phyloP scores from a whole-genome alignment of 2,329 filamentous ascomycete genomes.

The Aspergillus niger region DNA sequence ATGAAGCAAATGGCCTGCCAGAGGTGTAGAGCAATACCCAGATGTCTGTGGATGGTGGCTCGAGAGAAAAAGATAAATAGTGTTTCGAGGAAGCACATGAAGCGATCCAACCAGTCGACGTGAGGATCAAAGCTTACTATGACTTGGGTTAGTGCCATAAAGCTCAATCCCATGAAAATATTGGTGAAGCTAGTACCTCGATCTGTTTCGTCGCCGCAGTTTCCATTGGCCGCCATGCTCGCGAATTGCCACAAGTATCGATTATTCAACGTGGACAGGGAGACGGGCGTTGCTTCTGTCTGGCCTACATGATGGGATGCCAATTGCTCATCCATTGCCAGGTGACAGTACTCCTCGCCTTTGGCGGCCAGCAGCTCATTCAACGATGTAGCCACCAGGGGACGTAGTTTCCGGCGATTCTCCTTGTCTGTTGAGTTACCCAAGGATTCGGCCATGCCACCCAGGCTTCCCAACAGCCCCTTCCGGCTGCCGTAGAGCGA shows the following conservation, averaged over 20 bases:
- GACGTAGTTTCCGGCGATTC: background rate
- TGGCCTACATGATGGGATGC: background rate
- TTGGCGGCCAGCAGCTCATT: background rate
- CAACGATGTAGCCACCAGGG: background rate
- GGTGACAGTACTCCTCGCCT: background rate
- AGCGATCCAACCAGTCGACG: background rate
- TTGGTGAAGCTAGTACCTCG: background rate
- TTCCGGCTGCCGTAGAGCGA: background rate
- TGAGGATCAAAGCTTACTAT: background rate
- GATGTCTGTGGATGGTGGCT: background rate
- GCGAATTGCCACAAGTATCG: background rate
- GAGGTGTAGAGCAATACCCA: no score
- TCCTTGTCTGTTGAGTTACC: background rate
- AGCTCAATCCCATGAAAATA: no score
- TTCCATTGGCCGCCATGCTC: background rate
- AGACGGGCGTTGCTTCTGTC: background rate
- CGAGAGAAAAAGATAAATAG: background rate
- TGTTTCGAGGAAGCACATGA: background rate
- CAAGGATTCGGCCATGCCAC: background rate
- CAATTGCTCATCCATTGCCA: background rate
- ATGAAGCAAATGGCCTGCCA: background rate
- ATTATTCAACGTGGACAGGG: background rate
- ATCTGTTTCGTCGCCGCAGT: background rate
- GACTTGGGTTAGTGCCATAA: no score
- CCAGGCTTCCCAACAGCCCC: background rate